Evolutionary conservation across 1,139 yeast species (phyloP), one percentile per base, ranked within the genome.

Genomic region (Debaryomycetaceae sp.): DNA sequence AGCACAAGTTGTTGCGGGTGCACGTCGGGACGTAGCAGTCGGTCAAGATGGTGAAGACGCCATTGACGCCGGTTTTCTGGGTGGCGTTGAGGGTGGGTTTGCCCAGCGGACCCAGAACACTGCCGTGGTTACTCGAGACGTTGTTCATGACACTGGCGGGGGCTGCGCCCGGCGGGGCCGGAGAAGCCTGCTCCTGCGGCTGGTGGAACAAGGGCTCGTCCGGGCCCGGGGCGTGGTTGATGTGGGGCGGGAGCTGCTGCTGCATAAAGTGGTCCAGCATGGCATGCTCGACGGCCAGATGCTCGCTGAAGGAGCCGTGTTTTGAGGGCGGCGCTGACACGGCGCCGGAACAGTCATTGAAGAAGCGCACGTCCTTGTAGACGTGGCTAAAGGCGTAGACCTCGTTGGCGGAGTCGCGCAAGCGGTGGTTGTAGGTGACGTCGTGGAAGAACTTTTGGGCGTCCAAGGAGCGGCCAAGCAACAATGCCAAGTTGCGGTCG

Each of bases 11-110:
- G 47, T 85, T 93, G 32, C 94, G 63, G 4, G 95, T 79, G 58
- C 98, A 90, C 0, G 98, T 90, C 22, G 98, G 95, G 0, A 96
- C 86, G 48, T 90, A 90, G 55, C 98, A 90, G 45, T 87, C 95
- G 0, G 97, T 83, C 37, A 90, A 61, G 27, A 90, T 62, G 1
- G 95, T 87, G 50, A 90, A 92, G 4, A 90, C 95, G 41, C 98
- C 98, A 52, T 83, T 83, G 10, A 83, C 86, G 1, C 70, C 43
- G 2, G 44, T 39, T 30, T 38, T 57, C 34, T 43, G 55, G 12
- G 41, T 35, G 10, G 44, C 38, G 27, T 31, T 25, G 25, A 34
- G 25, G n/a, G 35, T 36, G 14, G 30, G 31, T 13, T 23, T 32
- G 10, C 44, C 25, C 6, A 10, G 8, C 6, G 6, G 20, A 10